phyloP scores from a whole-genome alignment of 2,329 filamentous ascomycete genomes.

The Cladophialophora psammophila region DNA sequence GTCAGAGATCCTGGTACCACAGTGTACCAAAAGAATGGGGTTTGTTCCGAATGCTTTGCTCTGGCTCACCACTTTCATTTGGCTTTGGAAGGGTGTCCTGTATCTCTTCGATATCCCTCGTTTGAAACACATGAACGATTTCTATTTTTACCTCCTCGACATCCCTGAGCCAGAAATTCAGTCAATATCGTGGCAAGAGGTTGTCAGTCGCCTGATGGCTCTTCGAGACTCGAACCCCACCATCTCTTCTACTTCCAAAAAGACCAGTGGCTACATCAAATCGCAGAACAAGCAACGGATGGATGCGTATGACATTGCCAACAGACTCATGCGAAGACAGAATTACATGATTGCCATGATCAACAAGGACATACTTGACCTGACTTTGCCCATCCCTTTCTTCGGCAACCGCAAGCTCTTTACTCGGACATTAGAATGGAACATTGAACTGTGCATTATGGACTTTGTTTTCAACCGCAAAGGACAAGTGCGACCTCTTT shows the following conservation, averaged over 20 bases:
- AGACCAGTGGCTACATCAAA: conserved; percentile 70
- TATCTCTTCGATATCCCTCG: conserved; percentile 76
- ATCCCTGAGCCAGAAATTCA: conserved; percentile 89
- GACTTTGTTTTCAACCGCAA: conserved; percentile 93
- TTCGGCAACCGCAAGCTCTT: conserved; percentile 80
- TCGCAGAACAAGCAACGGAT: conserved; percentile 92
- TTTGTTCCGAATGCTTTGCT: conserved; percentile 77
- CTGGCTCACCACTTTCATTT: conserved; percentile 86
- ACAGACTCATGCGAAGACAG: conserved; percentile 92
- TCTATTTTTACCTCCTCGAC: conserved; percentile 81
- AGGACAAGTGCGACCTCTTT: conserved; percentile 84
- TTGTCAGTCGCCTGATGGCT: conserved; percentile 84
- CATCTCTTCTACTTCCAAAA: conserved; percentile 70
- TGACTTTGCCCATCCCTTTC: conserved; percentile 86
- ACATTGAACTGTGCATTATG: conserved; percentile 85
- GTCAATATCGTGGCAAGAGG: conserved; percentile 90
- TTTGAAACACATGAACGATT: conserved; percentile 80
- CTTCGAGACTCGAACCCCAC: conserved; percentile 86
- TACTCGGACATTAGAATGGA: conserved; percentile 90
- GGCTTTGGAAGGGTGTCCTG: conserved; percentile 79
- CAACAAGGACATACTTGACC: conserved; percentile 92
- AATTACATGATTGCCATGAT: conserved; percentile 97
- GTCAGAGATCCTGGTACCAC: conserved; percentile 69
- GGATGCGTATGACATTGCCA: conserved; percentile 96
- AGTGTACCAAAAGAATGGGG: conserved; percentile 79